Base-by-base conservation (phyloP, 1,284 basidiomycete genomes). In the Ceratobasidium theobromae region DNA sequence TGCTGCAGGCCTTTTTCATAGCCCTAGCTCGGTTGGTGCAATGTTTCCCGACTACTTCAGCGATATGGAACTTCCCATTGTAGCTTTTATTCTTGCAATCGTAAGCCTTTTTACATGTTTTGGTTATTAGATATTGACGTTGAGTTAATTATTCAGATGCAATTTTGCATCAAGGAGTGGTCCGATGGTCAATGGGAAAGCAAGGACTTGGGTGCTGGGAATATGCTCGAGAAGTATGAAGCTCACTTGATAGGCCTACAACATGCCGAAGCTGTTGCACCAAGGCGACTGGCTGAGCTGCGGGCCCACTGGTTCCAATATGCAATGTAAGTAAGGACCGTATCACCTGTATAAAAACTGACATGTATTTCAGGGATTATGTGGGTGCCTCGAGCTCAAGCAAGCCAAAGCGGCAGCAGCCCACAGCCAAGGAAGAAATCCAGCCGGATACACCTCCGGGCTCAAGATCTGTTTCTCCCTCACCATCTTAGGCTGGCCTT, bases 101-200 rank as follows among this genome's bases (percentile, higher is more conserved):
- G 46, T 49, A 12, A 28, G 46, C 27, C 16, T 18, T 23, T 8
- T 21, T 6, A 8, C 43, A 11, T 46, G 6, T 25, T 38, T 46
- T 16, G 35, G 18, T 28, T 6, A n/a, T 28, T 2, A 5, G 48
- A 9, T 35, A n/a, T 30, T 30, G 40, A 11, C 32, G 3, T 8
- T 18, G 21, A 25, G 46, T 43, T 18, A 12, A 27, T 33, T 4
- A 18, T 25, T 5, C 1, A 30, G 21, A 9, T 11, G 25, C 28
- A 18, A 8, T 48, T 46, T n/a, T 52, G 58, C 27, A 64, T 64
- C n/a, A n/a, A 52, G 35, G 58, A 64, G 25, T 64, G 58, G 58
- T 16, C 30, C 9, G 30, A 51, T 28, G 48, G 58, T 2, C 52
- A 33, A 27, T 33, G 28, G 5, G 32, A 41, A 27, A 52, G 41